Base-by-base conservation (phyloP, 2,329 filamentous ascomycete genomes). In the Alternaria panax region DNA sequence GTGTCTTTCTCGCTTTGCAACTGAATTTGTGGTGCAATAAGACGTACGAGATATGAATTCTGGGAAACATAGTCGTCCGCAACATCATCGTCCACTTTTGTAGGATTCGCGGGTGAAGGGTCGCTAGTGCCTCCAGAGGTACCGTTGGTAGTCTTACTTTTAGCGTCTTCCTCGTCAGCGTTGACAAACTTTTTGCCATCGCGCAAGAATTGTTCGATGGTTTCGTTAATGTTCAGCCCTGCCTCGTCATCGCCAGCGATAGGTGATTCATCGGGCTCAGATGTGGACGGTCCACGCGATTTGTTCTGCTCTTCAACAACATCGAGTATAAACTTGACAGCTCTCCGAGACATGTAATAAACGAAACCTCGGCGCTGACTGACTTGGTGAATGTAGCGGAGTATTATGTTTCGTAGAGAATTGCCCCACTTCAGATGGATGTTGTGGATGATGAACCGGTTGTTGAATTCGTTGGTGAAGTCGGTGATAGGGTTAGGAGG, bases 341-440 rank as follows among this genome's bases (percentile, higher is more conserved):
- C 96, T 63, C 93, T 89, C 46, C 94, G 88, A 11, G 96, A 98
- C 80, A 98, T 90, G 79, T 99, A 99, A 81, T 99, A 99, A 28
- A 99, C 90, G 74, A 99, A 98, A 52, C 95, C 96, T 67, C 95
- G 89, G 51, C 95, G 87, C 79, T 99, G 96, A 75, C 93, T 93
- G 71, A 96, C 95, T 81, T 99, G 95, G 74, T 99, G 95, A 64
- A 95, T 96, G 77, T 99, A 99, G 24, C 95, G 92, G 40, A 99
- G 86, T 50, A 99, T 95, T 71, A 97, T 97, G 74, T 99, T 98
- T 59, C 95, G 88, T 36, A 99, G 81, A 11, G 93, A 87, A 70
- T 99, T 99, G 81, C 97, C 98, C 95, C 95, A 99, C 78, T 99
- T 99, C 57, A 99, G 82, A 73, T 99, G 95, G 75, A 96, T 87